Conservation (phyloP, 2,329 filamentous ascomycete genomes). For the Arthroderma uncinatum region DNA sequence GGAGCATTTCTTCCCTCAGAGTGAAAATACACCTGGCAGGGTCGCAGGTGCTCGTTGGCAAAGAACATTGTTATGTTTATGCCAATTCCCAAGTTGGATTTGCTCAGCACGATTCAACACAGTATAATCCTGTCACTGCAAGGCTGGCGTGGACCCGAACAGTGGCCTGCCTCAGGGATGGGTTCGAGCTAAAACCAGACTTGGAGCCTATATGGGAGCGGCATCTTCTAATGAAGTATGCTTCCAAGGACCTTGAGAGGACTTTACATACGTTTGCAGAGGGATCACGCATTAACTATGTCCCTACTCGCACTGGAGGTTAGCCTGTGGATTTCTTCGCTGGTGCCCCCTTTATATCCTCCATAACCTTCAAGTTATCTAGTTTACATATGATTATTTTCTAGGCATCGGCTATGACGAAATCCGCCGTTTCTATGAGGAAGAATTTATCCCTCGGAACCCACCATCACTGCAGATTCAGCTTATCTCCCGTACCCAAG, state of each 20-base stretch:
- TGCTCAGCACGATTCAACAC: constrained; percentile 57
- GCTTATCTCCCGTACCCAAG: constrained; percentile 48
- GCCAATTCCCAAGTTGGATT: constrained; percentile 51
- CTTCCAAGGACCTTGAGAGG: constrained; percentile 24
- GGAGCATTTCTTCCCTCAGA: constrained; percentile 23
- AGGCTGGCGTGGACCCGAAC: constrained; percentile 60
- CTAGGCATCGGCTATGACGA: constrained; percentile 33
- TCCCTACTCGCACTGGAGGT: constrained; percentile 28
- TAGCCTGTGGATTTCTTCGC: constrained; percentile 14
- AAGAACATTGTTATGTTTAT: constrained; percentile 44
- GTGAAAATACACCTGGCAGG: constrained; percentile 47
- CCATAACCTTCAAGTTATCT: neutral
- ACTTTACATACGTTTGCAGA: constrained; percentile 23
- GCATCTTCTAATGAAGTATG: constrained; percentile 18
- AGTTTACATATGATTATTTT: neutral
- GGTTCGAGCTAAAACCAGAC: constrained; percentile 40
- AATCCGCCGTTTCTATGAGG: constrained; percentile 43
- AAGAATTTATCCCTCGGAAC: constrained; percentile 45
- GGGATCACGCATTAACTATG: constrained; percentile 21
- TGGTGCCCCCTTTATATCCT: neutral
- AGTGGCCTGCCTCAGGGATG: constrained; percentile 47
- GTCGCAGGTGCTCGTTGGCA: constrained; percentile 30
- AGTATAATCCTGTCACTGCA: constrained; percentile 53
- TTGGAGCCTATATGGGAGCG: constrained; percentile 24
- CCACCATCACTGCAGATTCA: constrained; percentile 43